A percentile compares a stretch with the other conserved stretches of the same genome.
These are phyloP conservation scores for Collybiopsis luxurians DNA, from an alignment of 768 basidiomycete species.

Conservation along the genomic window DNA sequence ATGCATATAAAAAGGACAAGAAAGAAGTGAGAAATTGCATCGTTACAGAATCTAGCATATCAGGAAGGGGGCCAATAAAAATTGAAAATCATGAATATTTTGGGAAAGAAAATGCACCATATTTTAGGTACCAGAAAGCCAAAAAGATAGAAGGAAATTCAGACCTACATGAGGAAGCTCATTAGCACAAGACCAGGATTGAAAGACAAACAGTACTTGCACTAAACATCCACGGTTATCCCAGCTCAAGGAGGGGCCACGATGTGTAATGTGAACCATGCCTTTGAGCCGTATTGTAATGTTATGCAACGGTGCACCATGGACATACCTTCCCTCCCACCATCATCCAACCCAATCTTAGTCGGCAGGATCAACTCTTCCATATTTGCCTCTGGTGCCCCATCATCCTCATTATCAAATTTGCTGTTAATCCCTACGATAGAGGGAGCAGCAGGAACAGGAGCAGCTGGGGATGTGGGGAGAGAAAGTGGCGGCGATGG, in stretches of 20 bases:
- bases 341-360: constrained; percentile 38
- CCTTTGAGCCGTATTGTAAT: constrained; percentile 36
- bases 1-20: no score
- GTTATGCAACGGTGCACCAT: constrained; percentile 84
- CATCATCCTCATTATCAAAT: neutral
- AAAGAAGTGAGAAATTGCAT: no score
- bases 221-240: neutral
- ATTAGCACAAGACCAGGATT: no score
- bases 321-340: constrained; percentile 67
- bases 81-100: no score
- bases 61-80: no score
- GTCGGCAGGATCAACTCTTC: constrained; percentile 13
- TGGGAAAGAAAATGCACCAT: no score
- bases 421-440: neutral
- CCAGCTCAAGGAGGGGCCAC: neutral
- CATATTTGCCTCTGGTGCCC: neutral
- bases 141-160: no score
- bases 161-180: no score
- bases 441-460: neutral
- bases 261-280: neutral
- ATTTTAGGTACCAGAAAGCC: no score
- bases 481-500: constrained; percentile 12
- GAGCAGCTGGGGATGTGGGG: constrained; percentile 12
- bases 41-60: no score
- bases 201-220: no score